Conservation (phyloP, 2,329 filamentous ascomycete genomes). For the Xylariaceae sp. region DNA sequence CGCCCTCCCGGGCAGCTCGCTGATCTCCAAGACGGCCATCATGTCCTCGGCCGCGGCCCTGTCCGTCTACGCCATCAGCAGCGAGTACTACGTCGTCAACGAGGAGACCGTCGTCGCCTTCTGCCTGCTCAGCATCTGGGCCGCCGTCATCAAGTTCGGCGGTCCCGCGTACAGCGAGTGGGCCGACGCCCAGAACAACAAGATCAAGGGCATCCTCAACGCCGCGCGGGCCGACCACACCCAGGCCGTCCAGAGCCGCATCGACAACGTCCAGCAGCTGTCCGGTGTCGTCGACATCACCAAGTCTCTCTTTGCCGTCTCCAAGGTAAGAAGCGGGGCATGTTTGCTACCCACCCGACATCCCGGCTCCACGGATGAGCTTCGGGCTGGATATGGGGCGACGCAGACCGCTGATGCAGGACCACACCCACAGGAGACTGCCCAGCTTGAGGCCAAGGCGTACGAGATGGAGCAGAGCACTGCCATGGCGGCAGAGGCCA, state of each 20-base stretch:
- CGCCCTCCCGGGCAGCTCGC: conserved; percentile 81
- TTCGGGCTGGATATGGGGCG: not conserved
- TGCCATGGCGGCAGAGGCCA: conserved; percentile 84
- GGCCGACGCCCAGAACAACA: conserved; percentile 80
- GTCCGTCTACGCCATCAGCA: conserved; percentile 93
- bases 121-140: conserved; percentile 89
- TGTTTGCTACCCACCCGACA: too few species aligned
- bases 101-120: conserved; percentile 95
- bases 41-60: conserved; percentile 87
- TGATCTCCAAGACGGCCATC: conserved; percentile 94
- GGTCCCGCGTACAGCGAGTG: conserved; percentile 89
- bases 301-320: conserved; percentile 94
- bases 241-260: conserved; percentile 87
- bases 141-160: conserved; percentile 83
- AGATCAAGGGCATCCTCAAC: conserved; percentile 94
- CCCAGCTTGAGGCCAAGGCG: conserved; percentile 87
- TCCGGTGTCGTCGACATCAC: conserved; percentile 90
- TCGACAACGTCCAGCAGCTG: conserved; percentile 92
- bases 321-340: conserved; percentile 69
- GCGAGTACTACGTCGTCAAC: conserved; percentile 99
- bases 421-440: too few species aligned
- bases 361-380: too few species aligned
- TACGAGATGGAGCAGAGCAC: conserved; percentile 98
- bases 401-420: conserved; percentile 29
- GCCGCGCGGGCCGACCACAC: conserved; percentile 91